Percentiles rank a stretch among this genome's conserved stretches.
These are phyloP conservation scores for Coemansia sp. DNA, from an alignment of 192 early-diverging fungal species.

Conservation along the genomic window DNA sequence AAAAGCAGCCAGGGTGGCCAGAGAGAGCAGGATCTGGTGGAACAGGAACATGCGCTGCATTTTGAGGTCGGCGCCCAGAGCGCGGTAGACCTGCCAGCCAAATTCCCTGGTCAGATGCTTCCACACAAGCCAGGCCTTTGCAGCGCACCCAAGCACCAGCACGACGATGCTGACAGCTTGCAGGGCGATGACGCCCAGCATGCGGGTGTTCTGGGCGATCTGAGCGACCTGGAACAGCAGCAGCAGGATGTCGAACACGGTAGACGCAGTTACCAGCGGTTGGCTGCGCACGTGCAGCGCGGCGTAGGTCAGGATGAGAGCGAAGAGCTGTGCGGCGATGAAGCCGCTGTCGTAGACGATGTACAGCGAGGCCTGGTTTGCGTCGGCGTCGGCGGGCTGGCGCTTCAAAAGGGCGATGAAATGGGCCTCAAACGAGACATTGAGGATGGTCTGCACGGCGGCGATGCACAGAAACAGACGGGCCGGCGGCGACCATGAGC, in stretches of 20 bases:
- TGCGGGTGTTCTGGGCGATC: slow-evolving; percentile 17
- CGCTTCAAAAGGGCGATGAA: slow-evolving; percentile 16
- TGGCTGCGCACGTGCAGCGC: slow-evolving; percentile 27
- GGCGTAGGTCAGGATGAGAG: slow-evolving; percentile 11
- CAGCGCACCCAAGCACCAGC: slow-evolving; percentile 16
- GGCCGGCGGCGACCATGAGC: slow-evolving; percentile 25
- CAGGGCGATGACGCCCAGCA: slow-evolving; percentile 10
- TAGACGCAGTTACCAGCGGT: slow-evolving; percentile 24
- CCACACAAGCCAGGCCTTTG: slow-evolving; percentile 26
- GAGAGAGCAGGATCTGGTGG: slow-evolving; percentile 35
- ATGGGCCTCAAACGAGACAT: slow-evolving; percentile 22
- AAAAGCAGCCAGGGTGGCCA: slow-evolving; percentile 26
- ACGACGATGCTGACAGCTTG: slow-evolving; percentile 22
- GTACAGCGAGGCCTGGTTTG: slow-evolving; percentile 16
- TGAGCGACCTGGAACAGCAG: slow-evolving; percentile 19
- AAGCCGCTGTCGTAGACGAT: slow-evolving; percentile 29
- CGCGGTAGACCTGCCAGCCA: slow-evolving; percentile 51
- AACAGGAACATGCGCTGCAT: slow-evolving; percentile 51
- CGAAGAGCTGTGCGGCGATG: slow-evolving; percentile 28
- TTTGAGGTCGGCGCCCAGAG: slow-evolving; percentile 41
- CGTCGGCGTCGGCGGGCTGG: neutral
- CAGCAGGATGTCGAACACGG: slow-evolving; percentile 33
- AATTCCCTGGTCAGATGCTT: slow-evolving; percentile 41
- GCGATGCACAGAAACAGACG: slow-evolving; percentile 19
- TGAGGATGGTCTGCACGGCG: slow-evolving; percentile 16